Evolutionary conservation across 2,329 filamentous ascomycete genomes (phyloP).

Genomic region (Aspergillus fumigatus): DNA sequence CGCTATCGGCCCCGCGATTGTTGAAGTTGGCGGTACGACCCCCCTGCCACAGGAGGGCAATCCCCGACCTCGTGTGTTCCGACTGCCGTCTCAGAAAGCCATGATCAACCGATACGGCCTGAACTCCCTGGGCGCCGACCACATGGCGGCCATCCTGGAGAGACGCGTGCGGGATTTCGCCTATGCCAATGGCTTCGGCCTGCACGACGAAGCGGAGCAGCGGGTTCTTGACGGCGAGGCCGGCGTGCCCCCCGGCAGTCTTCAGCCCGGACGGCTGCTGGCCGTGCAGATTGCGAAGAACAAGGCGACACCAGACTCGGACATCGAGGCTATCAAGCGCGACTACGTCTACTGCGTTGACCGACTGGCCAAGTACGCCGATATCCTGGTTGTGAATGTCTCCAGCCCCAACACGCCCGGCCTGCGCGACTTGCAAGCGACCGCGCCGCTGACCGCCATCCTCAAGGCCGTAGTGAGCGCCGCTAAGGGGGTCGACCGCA

Average conservation of each 20-base stretch:
- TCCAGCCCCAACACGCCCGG: slow-evolving; percentile 95
- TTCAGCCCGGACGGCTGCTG: slow-evolving; percentile 69
- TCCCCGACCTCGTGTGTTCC: slow-evolving; percentile 80
- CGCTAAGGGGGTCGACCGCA: slow-evolving; percentile 64
- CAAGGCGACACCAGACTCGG: slow-evolving; percentile 79
- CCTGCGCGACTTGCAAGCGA: slow-evolving; percentile 77
- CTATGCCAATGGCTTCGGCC: slow-evolving; percentile 61
- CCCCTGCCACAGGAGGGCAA: slow-evolving; percentile 86
- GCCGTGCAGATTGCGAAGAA: slow-evolving; percentile 97
- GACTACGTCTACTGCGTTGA: slow-evolving; percentile 88
- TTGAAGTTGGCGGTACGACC: slow-evolving; percentile 90
- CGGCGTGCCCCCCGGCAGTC: slow-evolving; percentile 74
- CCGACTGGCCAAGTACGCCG: slow-evolving; percentile 78
- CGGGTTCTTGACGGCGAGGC: slow-evolving; percentile 73
- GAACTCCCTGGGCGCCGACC: slow-evolving; percentile 85
- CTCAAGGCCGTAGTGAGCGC: slow-evolving; percentile 78
- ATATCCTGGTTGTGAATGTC: slow-evolving; percentile 96
- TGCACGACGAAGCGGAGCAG: slow-evolving; percentile 59
- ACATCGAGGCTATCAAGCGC: slow-evolving; percentile 73
- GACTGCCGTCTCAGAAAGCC: slow-evolving; percentile 75
- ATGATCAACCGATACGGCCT: slow-evolving; percentile 95
- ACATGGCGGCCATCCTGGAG: slow-evolving; percentile 73
- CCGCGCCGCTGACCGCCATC: slow-evolving; percentile 75
- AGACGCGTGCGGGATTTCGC: slow-evolving; percentile 76
- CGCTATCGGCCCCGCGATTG: slow-evolving; percentile 75